Conservation (phyloP, 768 basidiomycete genomes). For the Omphalotus guepiniiformis region DNA sequence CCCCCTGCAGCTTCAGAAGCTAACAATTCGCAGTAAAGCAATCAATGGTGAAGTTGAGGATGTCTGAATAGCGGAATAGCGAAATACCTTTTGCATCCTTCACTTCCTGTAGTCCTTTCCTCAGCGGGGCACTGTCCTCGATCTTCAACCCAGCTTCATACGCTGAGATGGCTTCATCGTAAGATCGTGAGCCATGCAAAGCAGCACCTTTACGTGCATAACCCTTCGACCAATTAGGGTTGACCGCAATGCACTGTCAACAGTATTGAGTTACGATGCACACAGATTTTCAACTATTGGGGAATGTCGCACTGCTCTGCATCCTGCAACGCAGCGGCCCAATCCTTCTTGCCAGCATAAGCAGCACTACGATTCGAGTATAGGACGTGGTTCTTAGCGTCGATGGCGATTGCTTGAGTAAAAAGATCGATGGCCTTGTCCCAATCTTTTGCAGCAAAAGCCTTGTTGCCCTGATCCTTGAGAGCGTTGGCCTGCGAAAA, state of each 20-base stretch:
- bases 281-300: not conserved
- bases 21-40: slow-evolving; percentile 10
- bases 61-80: not conserved
- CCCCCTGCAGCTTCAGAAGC: slow-evolving; percentile 40
- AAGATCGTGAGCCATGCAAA: slow-evolving; percentile 75
- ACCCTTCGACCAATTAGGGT: slow-evolving; percentile 84
- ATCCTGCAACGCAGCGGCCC: slow-evolving; percentile 72
- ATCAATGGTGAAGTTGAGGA: slow-evolving; percentile 2
- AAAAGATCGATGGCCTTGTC: slow-evolving; percentile 83
- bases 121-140: slow-evolving; percentile 78
- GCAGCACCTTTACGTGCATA: slow-evolving; percentile 92
- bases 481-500: slow-evolving; percentile 45
- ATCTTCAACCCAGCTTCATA: slow-evolving; percentile 80
- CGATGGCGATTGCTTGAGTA: slow-evolving; percentile 76
- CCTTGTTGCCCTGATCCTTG: slow-evolving; percentile 94
- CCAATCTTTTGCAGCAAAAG: slow-evolving; percentile 91
- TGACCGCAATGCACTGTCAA: slow-evolving; percentile 69
- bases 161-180: slow-evolving; percentile 77
- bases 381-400: slow-evolving; percentile 81
- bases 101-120: slow-evolving; percentile 88
- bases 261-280: not conserved
- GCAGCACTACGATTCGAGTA: slow-evolving; percentile 94
- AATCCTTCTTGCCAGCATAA: slow-evolving; percentile 80
- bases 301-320: slow-evolving; percentile 72
- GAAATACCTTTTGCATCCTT: slow-evolving; percentile 72